A percentile compares a stretch with the other conserved stretches of the same genome.
These are phyloP conservation scores for Rauvolfia tetraphylla DNA, from an alignment of 257 asterid genomes.

Conservation along the genomic window DNA sequence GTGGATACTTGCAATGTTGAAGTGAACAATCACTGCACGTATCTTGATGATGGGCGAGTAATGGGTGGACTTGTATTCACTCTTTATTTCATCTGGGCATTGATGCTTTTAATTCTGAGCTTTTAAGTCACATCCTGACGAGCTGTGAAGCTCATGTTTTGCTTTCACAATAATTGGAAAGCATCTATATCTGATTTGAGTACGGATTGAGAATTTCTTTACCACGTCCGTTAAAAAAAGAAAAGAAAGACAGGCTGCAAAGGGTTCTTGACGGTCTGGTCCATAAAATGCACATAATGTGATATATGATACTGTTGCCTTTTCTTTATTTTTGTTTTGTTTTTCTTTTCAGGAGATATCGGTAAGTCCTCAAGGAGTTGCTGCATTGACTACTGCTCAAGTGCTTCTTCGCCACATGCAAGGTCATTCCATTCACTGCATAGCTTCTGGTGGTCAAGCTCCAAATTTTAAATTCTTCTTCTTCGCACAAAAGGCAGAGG, in stretches of 20 bases:
- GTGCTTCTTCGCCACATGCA: constrained; percentile 82
- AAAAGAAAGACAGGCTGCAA: background rate
- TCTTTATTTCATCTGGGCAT: background rate
- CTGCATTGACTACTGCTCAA: constrained; percentile 69
- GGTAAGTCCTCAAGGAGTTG: constrained; percentile 73
- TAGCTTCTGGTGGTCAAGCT: constrained; percentile 97
- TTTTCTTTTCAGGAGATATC: constrained; percentile 56
- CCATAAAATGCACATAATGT: background rate
- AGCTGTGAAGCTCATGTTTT: background rate
- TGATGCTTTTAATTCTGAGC: background rate
- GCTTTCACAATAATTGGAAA: background rate
- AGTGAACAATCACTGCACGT: background rate
- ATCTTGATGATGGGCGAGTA: background rate
- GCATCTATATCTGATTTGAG: too few species aligned
- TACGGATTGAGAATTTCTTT: background rate
- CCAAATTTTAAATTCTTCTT: constrained; percentile 93
- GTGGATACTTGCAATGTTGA: background rate
- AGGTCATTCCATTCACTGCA: constrained; percentile 71
- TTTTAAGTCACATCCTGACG: background rate
- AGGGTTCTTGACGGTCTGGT: constrained; percentile 4
- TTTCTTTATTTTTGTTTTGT: background rate
- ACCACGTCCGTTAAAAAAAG: too few species aligned
- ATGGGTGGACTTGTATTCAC: background rate
- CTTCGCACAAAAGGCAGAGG: constrained; percentile 74
- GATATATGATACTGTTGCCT: constrained; percentile 2